These are phyloP conservation scores for Durotheca rogersii DNA, from an alignment of 495 filamentous ascomycete species.

Conservation along the genomic window DNA sequence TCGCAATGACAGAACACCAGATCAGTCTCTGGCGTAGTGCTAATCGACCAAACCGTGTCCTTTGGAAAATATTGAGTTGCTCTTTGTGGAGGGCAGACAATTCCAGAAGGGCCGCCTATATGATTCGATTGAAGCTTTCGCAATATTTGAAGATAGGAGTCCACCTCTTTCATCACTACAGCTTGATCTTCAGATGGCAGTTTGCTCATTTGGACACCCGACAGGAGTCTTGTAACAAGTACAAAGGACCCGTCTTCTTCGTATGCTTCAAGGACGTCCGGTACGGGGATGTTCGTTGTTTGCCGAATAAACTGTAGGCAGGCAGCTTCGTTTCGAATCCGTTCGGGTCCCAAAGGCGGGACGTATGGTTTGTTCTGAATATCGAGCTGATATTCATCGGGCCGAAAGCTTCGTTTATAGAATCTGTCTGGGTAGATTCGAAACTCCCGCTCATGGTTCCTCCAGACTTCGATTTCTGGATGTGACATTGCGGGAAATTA, in stretches of 20 bases:
- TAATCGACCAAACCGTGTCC: not conserved
- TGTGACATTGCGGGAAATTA: no score
- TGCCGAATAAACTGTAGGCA: not conserved
- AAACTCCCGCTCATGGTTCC: not conserved
- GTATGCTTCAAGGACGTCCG: not conserved
- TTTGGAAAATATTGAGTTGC: conserved; percentile 4
- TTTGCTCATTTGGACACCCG: not conserved
- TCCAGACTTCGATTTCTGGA: not conserved
- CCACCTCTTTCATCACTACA: not conserved
- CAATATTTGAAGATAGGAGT: not conserved
- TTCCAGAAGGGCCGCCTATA: not conserved
- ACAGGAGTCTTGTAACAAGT: not conserved
- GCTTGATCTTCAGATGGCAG: not conserved
- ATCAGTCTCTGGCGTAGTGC: not conserved
- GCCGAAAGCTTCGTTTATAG: not conserved
- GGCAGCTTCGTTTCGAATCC: not conserved
- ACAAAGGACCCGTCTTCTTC: not conserved
- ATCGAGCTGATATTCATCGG: not conserved
- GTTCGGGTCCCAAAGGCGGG: not conserved
- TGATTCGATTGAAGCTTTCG: not conserved
- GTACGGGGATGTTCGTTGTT: not conserved
- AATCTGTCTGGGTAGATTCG: not conserved
- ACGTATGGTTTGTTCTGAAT: not conserved
- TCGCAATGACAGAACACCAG: conserved; percentile 1
- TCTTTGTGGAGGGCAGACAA: not conserved